Conservation (phyloP, 2,329 filamentous ascomycete genomes). For the Metarhizium rileyi region DNA sequence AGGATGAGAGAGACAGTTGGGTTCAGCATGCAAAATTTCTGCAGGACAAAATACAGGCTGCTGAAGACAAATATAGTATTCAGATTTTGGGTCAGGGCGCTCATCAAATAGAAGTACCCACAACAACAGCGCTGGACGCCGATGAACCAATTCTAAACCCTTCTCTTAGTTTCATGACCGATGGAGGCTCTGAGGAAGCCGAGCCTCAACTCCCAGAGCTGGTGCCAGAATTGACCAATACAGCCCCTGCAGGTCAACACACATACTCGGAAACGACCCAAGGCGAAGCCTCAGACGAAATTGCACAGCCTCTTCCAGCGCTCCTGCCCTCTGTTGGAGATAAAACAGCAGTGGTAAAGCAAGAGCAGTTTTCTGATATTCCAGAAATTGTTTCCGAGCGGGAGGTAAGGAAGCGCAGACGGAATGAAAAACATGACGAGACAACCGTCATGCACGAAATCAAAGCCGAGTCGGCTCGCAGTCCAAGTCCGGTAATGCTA, state of each 20-base stretch:
- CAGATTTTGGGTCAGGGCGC: constrained; percentile 16
- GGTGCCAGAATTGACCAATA: neutral
- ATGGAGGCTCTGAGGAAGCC: neutral
- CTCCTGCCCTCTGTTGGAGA: constrained; percentile 9
- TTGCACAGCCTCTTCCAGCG: constrained; percentile 15
- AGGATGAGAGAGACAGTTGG: constrained; percentile 35
- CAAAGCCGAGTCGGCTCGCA: constrained; percentile 30
- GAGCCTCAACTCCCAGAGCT: constrained; percentile 4
- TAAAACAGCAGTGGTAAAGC: constrained; percentile 27
- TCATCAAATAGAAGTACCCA: constrained; percentile 2
- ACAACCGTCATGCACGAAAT: constrained; percentile 22
- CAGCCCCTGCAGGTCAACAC: neutral
- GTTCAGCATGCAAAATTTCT: constrained; percentile 32
- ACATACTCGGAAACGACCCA: constrained; percentile 20
- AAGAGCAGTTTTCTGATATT: constrained; percentile 44
- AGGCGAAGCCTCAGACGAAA: constrained; percentile 15
- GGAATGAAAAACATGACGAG: constrained; percentile 15
- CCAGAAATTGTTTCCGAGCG: constrained; percentile 43
- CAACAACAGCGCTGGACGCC: constrained; percentile 3
- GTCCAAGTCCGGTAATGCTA: constrained; percentile 20
- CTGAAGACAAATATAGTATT: constrained; percentile 29
- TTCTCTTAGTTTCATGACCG: constrained; percentile 4
- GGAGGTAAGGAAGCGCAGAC: constrained; percentile 37
- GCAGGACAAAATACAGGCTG: constrained; percentile 30
- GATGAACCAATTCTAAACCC: constrained; percentile 1